Conservation (phyloP, 2,329 filamentous ascomycete genomes). For the Septoria linicola region DNA sequence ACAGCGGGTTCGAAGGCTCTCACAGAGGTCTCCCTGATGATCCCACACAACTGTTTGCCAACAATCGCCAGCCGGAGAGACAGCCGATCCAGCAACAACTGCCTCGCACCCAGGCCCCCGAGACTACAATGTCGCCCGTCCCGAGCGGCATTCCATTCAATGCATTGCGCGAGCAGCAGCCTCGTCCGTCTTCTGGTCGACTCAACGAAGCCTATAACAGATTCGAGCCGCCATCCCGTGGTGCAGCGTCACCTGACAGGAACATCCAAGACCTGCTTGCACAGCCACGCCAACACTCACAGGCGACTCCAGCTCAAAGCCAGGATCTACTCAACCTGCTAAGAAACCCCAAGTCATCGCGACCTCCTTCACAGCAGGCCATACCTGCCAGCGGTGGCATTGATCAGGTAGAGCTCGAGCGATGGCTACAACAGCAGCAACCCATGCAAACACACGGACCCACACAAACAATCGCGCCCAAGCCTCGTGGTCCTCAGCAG, state of each 20-base stretch:
- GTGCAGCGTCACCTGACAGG: constrained; percentile 34
- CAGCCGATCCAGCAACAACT: constrained; percentile 17
- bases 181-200: constrained; percentile 27
- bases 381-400: constrained; percentile 33
- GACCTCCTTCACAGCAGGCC: constrained; percentile 31
- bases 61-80: constrained; percentile 13
- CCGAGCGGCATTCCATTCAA: constrained; percentile 28
- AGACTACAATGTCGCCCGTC: constrained; percentile 25
- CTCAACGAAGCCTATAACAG: constrained; percentile 27
- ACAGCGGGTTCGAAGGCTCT: constrained; percentile 20
- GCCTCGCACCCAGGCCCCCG: constrained; percentile 17
- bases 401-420: constrained; percentile 32
- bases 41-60: constrained; percentile 1
- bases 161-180: constrained; percentile 26
- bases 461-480: constrained; percentile 34
- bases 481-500: constrained; percentile 36
- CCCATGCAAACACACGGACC: constrained; percentile 13
- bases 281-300: constrained; percentile 41
- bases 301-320: constrained; percentile 61
- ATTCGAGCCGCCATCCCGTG: constrained; percentile 33
- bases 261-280: constrained; percentile 41
- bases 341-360: constrained; percentile 42
- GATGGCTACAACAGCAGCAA: constrained; percentile 38
- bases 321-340: constrained; percentile 85
- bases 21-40: constrained; percentile 18